Evolutionary conservation across 495 filamentous ascomycete genomes (phyloP), one percentile per base, ranked within the genome.

Genomic region (Penicillium paxilli): DNA sequence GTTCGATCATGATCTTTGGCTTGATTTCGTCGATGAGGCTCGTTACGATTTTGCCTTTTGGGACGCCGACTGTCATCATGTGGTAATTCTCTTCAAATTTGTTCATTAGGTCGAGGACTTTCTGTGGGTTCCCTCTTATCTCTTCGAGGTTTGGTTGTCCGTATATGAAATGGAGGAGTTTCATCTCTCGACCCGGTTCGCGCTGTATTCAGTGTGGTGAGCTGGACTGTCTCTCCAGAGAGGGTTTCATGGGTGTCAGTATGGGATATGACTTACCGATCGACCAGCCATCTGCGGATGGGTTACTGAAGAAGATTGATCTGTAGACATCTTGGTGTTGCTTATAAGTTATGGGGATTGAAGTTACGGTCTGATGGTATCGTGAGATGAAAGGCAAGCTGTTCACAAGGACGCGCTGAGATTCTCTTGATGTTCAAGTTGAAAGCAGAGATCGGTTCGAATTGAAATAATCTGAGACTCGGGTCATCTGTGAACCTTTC

Each of bases 51-150:
- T 74, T 74, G 38, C 87, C 89, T 60, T 95, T 95, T 49, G 81
- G 68, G 40, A 82, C 75, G 16, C 90, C 90, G 25, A 95, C 80
- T 51, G 90, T 93, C 85, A 92, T 92, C 44, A 94, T 78, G 21
- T 57, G 58, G 51, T 88, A 87, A 23, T 81, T 84, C 44, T 82
- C 71, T 1, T 80, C 83, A 66, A 81, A 95, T 20, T 87, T 81
- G 58, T 94, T 87, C 60, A 95, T 92, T 3, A 81, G 80, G 21
- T 78, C 67, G 1, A 93, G 74, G 5, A 95, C 79, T 33, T 72
- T 78, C 6, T 73, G 55, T 0, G 90, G 89, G 35, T 82, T 82
- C n/a, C 80, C 81, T 17, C 83, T 76, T 47, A 92, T 77, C 16
- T 80, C 66, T 9, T 83, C 79, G 37, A 82, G 57, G 53, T 82